phyloP scores from a whole-genome alignment of 2,329 filamentous ascomycete species.

The Pseudogymnoascus sp. region DNA sequence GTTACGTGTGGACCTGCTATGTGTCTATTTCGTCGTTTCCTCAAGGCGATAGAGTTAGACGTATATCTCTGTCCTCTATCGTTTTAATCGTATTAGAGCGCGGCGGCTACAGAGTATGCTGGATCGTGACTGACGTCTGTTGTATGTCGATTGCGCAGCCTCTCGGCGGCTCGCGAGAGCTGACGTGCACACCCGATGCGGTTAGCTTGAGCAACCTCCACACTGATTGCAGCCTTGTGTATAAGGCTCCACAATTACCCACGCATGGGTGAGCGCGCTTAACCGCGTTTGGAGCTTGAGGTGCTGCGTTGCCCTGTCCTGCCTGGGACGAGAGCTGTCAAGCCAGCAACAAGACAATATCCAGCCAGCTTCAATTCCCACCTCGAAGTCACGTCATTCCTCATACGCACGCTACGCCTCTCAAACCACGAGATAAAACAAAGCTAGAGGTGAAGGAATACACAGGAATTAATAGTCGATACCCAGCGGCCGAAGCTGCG shows the following conservation, averaged over 20 bases:
- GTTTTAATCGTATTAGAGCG: neutral
- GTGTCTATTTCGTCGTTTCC: conserved; percentile 1
- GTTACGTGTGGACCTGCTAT: neutral
- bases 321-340: conserved; percentile 6
- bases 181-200: conserved; percentile 6
- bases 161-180: conserved; percentile 2
- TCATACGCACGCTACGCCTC: neutral
- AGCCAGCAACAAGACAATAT: conserved; percentile 2
- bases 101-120: neutral
- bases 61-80: neutral
- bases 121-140: conserved; percentile 4
- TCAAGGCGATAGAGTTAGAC: neutral
- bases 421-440: neutral
- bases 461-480: conserved; percentile 1
- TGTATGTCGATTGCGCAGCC: conserved; percentile 9
- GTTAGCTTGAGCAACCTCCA: neutral
- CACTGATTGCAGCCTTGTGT: neutral
- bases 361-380: conserved; percentile 6
- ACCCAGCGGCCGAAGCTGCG: conserved; percentile 17
- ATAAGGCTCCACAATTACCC: neutral
- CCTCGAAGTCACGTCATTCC: neutral
- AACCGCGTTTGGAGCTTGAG: conserved; percentile 9
- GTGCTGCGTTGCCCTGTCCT: conserved; percentile 10
- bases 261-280: neutral
- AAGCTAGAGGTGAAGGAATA: neutral